These are phyloP conservation scores for Botryotinia calthae DNA, from an alignment of 2,329 filamentous ascomycete genomes.

Conservation along the genomic window DNA sequence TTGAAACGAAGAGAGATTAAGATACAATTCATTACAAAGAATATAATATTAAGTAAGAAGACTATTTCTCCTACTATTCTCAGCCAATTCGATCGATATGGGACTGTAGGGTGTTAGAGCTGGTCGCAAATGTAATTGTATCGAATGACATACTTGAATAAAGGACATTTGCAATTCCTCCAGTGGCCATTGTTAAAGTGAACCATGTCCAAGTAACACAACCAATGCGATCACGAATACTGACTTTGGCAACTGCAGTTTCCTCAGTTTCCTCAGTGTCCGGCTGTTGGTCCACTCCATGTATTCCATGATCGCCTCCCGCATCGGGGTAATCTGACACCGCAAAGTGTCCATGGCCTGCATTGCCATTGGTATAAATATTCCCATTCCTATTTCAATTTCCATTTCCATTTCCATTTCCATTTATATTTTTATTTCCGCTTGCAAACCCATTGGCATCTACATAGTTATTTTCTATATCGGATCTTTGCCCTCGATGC, in stretches of 20 bases:
- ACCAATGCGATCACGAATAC: constrained; percentile 50
- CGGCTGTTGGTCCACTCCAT: constrained; percentile 1
- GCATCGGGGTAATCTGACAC: background rate
- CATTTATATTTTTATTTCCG: constrained; percentile 7
- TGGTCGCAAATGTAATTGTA: background rate
- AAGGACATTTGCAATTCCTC: constrained; percentile 55
- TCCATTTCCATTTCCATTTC: background rate
- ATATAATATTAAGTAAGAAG: constrained; percentile 60
- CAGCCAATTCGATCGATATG: constrained; percentile 55
- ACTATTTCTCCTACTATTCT: constrained; percentile 58
- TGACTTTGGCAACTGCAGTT: constrained; percentile 38
- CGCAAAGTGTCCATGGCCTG: background rate
- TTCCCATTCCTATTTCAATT: constrained; percentile 4
- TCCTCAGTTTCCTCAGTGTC: constrained; percentile 24
- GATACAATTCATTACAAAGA: constrained; percentile 62
- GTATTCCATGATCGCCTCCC: background rate
- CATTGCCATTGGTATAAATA: constrained; percentile 21
- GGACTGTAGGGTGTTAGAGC: constrained; percentile 41
- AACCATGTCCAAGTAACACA: constrained; percentile 72
- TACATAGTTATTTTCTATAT: constrained; percentile 18
- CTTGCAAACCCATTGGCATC: constrained; percentile 18
- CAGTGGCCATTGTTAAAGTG: constrained; percentile 54
- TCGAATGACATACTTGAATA: constrained; percentile 47
- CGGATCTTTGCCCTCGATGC: background rate
- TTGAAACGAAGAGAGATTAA: constrained; percentile 68